phyloP scores from a whole-genome alignment of 495 filamentous ascomycete genomes.

The Penicillium robsamsonii region DNA sequence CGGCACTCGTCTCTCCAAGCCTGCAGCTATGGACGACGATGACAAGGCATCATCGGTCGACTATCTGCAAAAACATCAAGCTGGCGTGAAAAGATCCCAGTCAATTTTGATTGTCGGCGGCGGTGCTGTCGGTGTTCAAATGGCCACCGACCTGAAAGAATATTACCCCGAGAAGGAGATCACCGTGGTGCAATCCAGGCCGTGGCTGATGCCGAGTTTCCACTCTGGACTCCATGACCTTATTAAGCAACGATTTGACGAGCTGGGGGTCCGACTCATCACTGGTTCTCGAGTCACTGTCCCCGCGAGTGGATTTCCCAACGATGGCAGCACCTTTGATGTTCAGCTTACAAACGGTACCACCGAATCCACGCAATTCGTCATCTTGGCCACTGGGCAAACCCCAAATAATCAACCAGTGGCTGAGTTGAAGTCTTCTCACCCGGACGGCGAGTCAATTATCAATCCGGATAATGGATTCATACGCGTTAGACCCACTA shows the following conservation, averaged over 20 bases:
- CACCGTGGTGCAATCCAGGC: conserved; percentile 56
- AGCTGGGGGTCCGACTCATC: conserved; percentile 36
- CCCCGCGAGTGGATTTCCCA: conserved; percentile 32
- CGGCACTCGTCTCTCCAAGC: conserved; percentile 44
- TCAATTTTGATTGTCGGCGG: conserved; percentile 58
- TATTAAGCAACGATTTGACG: conserved; percentile 42
- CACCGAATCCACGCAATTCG: conserved; percentile 35
- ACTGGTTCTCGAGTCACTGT: conserved; percentile 37
- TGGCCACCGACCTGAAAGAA: conserved; percentile 59
- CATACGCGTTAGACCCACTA: conserved; percentile 53
- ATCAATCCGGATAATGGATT: conserved; percentile 47
- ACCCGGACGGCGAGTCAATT: conserved; percentile 30
- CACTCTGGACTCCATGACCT: conserved; percentile 48
- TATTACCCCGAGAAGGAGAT: conserved; percentile 57
- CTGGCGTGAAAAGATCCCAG: conserved; percentile 32
- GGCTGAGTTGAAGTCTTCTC: conserved; percentile 36
- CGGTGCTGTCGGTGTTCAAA: conserved; percentile 60
- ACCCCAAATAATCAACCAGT: conserved; percentile 54
- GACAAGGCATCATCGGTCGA: conserved; percentile 43
- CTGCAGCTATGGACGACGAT: conserved; percentile 46
- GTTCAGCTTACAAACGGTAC: conserved; percentile 38
- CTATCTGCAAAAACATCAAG: conserved; percentile 42
- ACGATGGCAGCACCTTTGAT: conserved; percentile 26
- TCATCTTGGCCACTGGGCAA: conserved; percentile 57
- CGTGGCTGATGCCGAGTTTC: conserved; percentile 52